Conservation (phyloP, 192 early-diverging fungal species). For the Coemansia sp. region DNA sequence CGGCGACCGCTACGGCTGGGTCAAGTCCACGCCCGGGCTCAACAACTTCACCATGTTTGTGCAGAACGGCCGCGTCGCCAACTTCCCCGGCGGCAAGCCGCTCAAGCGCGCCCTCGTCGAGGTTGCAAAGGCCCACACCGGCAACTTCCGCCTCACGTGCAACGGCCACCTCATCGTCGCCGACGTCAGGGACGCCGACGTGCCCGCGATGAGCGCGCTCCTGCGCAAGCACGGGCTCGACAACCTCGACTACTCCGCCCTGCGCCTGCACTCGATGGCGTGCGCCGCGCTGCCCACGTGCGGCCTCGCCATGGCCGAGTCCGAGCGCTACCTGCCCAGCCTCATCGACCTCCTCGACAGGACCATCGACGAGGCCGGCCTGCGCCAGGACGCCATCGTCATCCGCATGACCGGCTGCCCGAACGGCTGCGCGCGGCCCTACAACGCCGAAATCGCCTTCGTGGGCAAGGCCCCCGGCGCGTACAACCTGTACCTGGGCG, state of each 20-base stretch:
- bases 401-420: slow-evolving; percentile 99
- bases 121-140: slow-evolving; percentile 70
- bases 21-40: slow-evolving; percentile 21
- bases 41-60: slow-evolving; percentile 84
- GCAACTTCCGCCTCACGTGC: slow-evolving; percentile 85
- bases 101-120: slow-evolving; percentile 77
- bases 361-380: slow-evolving; percentile 74
- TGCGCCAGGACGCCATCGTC: slow-evolving; percentile 85
- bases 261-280: slow-evolving; percentile 90
- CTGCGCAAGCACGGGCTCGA: slow-evolving; percentile 72
- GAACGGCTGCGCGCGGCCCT: slow-evolving; percentile 95
- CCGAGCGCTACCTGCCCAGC: slow-evolving; percentile 89
- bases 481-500: slow-evolving; percentile 96
- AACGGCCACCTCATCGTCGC: slow-evolving; percentile 91
- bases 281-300: slow-evolving; percentile 96
- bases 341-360: slow-evolving; percentile 79
- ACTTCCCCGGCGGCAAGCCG: slow-evolving; percentile 68
- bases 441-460: slow-evolving; percentile 92
- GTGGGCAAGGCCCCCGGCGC: slow-evolving; percentile 93
- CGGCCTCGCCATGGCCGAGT: slow-evolving; percentile 94
- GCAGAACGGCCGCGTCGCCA: slow-evolving; percentile 89
- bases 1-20: slow-evolving; percentile 95
- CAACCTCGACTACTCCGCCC: slow-evolving; percentile 74
- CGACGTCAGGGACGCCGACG: slow-evolving; percentile 69
- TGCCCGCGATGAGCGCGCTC: slow-evolving; percentile 51